Conservation (phyloP, 768 basidiomycete species). For the Xerocomus potaroensis region DNA sequence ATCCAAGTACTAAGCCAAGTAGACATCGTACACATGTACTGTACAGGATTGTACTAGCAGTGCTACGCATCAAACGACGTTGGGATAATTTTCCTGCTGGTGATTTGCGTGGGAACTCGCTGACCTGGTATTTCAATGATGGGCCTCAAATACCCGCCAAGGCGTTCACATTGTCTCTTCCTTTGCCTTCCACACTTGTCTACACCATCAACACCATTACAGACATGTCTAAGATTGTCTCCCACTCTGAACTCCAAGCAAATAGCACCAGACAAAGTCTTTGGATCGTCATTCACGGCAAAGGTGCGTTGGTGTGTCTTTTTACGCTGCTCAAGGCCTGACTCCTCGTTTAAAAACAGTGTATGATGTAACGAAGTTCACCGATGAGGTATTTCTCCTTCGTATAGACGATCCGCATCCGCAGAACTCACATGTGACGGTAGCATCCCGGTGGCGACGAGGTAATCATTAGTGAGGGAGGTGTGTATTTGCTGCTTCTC, state of each 20-base stretch:
- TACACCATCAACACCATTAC: constrained; percentile 10
- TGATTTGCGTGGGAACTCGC: constrained; percentile 28
- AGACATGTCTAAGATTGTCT: constrained; percentile 51
- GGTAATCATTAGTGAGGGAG: constrained; percentile 89
- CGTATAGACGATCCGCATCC: not conserved
- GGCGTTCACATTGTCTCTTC: constrained; percentile 1
- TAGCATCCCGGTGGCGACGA: constrained; percentile 99
- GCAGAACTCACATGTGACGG: constrained; percentile 6
- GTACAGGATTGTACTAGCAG: too few relatives aligned
- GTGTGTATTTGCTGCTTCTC: constrained; percentile 43
- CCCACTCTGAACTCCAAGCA: constrained; percentile 71
- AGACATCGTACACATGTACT: constrained; percentile 29
- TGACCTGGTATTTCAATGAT: constrained; percentile 16
- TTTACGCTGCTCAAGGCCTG: not conserved
- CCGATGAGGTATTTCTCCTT: constrained; percentile 72
- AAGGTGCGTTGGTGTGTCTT: constrained; percentile 47
- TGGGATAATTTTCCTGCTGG: not conserved
- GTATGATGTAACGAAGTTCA: constrained; percentile 89
- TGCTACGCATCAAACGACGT: too few relatives aligned
- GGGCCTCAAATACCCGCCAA: not conserved
- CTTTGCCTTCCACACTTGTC: constrained; percentile 12
- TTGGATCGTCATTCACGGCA: constrained; percentile 80
- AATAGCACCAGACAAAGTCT: constrained; percentile 72
- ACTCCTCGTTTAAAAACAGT: constrained; percentile 44
- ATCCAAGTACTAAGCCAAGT: constrained; percentile 77